Percentiles rank a stretch among this genome's conserved stretches.
These are phyloP conservation scores for Mucor sp. DNA, from an alignment of 371 early-diverging fungal species.

Conservation along the genomic window DNA sequence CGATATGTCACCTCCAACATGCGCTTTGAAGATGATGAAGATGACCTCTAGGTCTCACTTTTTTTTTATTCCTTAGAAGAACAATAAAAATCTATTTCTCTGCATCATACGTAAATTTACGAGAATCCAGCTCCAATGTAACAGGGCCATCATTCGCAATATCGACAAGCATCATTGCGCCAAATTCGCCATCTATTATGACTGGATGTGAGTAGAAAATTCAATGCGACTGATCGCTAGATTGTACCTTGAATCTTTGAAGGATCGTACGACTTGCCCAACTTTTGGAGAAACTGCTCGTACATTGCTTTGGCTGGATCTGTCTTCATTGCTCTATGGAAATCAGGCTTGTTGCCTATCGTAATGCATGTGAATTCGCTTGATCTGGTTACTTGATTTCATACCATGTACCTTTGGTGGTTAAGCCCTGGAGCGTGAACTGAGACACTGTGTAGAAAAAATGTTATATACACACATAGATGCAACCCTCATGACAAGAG, in stretches of 20 bases:
- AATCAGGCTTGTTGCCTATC: conserved; percentile 83
- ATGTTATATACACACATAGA: background rate
- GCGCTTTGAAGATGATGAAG: conserved; percentile 41
- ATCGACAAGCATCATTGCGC: conserved; percentile 86
- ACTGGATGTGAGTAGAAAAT: background rate
- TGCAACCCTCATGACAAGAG: background rate
- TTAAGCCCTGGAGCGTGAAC: conserved; percentile 81
- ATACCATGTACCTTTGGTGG: conserved; percentile 53
- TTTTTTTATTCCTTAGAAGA: no score
- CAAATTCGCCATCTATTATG: conserved; percentile 74
- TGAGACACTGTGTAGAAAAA: conserved; percentile 66
- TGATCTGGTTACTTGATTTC: background rate
- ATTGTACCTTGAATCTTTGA: conserved; percentile 71
- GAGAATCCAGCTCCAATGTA: conserved; percentile 75
- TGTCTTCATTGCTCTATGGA: conserved; percentile 84
- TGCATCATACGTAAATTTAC: conserved; percentile 52
- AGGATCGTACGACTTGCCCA: conserved; percentile 65
- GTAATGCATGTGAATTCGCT: background rate
- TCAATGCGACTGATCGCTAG: background rate
- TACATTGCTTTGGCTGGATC: conserved; percentile 71
- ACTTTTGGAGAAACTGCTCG: conserved; percentile 65
- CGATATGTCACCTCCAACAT: conserved; percentile 33
- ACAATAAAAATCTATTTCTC: background rate
- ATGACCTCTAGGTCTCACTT: conserved; percentile 4
- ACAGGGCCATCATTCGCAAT: conserved; percentile 90